These are phyloP conservation scores for Phytophthora agathidicida DNA, from an alignment of 352 stramenopile species.

Conservation along the genomic window DNA sequence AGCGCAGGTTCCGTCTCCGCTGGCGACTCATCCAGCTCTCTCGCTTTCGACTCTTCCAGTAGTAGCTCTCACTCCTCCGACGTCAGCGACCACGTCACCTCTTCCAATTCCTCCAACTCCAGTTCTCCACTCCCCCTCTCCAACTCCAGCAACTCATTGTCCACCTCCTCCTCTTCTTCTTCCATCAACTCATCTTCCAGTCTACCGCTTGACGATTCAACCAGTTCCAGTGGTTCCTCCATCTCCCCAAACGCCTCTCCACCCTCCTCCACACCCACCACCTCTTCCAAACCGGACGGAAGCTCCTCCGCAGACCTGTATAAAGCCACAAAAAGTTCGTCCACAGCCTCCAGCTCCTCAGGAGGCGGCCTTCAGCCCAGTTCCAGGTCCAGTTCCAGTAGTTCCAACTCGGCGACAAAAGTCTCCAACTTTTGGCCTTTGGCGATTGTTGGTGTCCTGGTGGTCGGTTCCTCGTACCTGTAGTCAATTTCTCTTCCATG, in stretches of 20 bases:
- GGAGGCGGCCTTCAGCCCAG: neutral
- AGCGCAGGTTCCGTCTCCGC: constrained; percentile 11
- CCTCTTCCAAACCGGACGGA: neutral
- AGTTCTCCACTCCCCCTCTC: constrained; percentile 4
- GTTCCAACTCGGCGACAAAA: constrained; percentile 8
- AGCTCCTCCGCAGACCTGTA: constrained; percentile 12
- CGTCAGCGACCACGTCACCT: neutral
- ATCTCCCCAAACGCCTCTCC: neutral
- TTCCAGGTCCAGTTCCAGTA: constrained; percentile 6
- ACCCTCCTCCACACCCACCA: neutral
- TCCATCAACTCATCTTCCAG: constrained; percentile 8
- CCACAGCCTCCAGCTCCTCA: constrained; percentile 6
- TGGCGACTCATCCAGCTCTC: constrained; percentile 2
- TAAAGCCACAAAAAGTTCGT: neutral
- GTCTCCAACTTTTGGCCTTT: neutral
- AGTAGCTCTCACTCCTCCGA: neutral
- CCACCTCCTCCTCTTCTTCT: constrained; percentile 3
- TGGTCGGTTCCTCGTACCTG: constrained; percentile 1
- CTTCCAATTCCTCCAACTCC: constrained; percentile 5
- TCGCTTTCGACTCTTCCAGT: neutral
- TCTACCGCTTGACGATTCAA: constrained; percentile 5
- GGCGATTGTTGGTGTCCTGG: neutral
- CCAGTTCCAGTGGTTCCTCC: constrained; percentile 1
- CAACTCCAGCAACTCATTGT: constrained; percentile 4
- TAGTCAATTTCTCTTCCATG: neutral